Conservation (phyloP, 1,284 basidiomycete species). For the Moniliella sp. region DNA sequence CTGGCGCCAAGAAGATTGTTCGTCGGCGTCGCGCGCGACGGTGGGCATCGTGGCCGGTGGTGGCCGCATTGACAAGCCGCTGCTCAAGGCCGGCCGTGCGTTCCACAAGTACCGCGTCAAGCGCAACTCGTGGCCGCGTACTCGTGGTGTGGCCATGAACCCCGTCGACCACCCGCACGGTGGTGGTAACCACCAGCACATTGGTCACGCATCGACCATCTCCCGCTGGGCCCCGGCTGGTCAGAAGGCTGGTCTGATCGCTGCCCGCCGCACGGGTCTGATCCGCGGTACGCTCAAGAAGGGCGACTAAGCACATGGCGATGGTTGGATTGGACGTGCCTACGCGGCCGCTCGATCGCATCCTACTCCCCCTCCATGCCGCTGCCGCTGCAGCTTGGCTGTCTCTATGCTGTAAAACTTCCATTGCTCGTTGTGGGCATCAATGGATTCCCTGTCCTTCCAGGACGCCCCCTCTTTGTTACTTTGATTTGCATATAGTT, state of each 20-base stretch:
- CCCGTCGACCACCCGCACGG: conserved; percentile 33
- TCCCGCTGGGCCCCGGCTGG: conserved; percentile 20
- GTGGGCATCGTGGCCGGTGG: conserved; percentile 94
- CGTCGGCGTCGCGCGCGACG: conserved; percentile 64
- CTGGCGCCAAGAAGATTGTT: conserved; percentile 88
- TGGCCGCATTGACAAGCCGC: conserved; percentile 53
- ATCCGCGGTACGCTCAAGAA: conserved; percentile 29
- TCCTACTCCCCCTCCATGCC: no score
- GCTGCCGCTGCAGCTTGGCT: no score
- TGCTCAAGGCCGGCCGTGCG: conserved; percentile 31
- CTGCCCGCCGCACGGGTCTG: conserved; percentile 31
- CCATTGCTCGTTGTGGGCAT: no score
- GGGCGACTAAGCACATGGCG: no score
- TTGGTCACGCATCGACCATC: conserved; percentile 30
- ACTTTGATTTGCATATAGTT: no score
- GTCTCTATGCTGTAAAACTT: no score
- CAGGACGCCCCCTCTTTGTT: no score
- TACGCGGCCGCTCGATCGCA: no score
- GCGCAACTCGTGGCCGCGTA: conserved; percentile 32
- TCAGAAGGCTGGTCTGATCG: conserved; percentile 34
- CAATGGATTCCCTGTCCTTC: no score
- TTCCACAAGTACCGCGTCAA: conserved; percentile 34
- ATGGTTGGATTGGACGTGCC: no score
- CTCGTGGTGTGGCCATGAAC: conserved; percentile 35
- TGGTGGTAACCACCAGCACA: conserved; percentile 35